Percentiles rank a stretch among this genome's conserved stretches.
phyloP scores from a whole-genome alignment of 148 eudicot species.

The Chenopodium suecicum region DNA sequence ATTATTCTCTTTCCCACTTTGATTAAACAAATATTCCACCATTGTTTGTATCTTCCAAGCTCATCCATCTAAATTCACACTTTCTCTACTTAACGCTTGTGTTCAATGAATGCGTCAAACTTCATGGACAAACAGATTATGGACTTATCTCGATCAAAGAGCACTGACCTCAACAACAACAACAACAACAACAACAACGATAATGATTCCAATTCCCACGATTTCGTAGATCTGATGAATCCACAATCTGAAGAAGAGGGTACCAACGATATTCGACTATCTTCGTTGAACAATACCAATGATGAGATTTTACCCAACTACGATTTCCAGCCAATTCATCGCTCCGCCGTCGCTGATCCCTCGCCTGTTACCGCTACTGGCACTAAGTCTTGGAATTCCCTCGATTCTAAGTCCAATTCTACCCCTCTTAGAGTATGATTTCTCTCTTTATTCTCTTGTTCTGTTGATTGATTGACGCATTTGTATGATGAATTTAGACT shows the following conservation, averaged over 20 bases:
- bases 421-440: constrained; percentile 39
- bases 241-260: constrained; percentile 39
- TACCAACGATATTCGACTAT: not conserved
- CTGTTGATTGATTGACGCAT: not conserved
- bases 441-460: not conserved
- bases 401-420: constrained; percentile 44
- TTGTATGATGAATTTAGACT: not conserved
- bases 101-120: constrained; percentile 73
- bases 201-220: constrained; percentile 28
- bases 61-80: too few species aligned
- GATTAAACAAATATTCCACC: too few species aligned
- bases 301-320: constrained; percentile 70
- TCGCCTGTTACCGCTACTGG: constrained; percentile 13
- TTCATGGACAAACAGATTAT: constrained; percentile 96
- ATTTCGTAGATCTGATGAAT: constrained; percentile 70
- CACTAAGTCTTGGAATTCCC: constrained; percentile 60
- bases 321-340: constrained; percentile 86
- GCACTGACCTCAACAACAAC: constrained; percentile 11
- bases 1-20: too few species aligned
- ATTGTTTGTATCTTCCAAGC: too few species aligned
- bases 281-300: constrained; percentile 26
- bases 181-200: not conserved
- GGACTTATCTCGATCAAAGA: constrained; percentile 82
- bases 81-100: too few species aligned
- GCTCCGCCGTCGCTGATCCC: constrained; percentile 35